Evolutionary conservation across 495 filamentous ascomycete genomes (phyloP), one percentile per base, ranked within the genome.

Genomic region (Penicillium alfredii): DNA sequence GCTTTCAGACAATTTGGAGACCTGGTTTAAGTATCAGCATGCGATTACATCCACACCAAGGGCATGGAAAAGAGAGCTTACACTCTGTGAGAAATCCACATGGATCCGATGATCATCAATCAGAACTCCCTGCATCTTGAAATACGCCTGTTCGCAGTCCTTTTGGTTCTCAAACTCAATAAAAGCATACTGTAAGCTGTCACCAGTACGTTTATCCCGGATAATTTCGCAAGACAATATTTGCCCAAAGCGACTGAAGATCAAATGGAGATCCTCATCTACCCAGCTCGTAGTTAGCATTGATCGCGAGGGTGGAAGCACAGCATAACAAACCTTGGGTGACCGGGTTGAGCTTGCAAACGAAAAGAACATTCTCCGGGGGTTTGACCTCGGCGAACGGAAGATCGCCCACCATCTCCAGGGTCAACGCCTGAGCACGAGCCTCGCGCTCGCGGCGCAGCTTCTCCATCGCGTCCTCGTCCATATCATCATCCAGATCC

Each of bases 21-120:
- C 76, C 76, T 80, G 35, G 12, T n/a, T n/a, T n/a, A n/a, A n/a
- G n/a, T n/a, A n/a, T 17, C 11, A 30, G 40, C 15, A 40, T 31
- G 44, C 66, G 47, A 67, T 53, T 18, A 51, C 32, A 15, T 14
- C 4, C 10, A 2, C 21, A 24, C 15, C n/a, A 37, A 11, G 9
- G 15, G 16, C 7, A 13, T 34, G 19, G n/a, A 27, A 6, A 23
- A 36, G 18, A 27, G 17, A n/a, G 56, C 71, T 45, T 56, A 92
- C 92, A 58, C 87, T 94, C 60, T 98, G 92, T 19, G 88, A 94
- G 65, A 98, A 98, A 57, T 98, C 92, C 32, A 98, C 93, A 58
- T 97, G 92, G 38, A 98, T 97, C 22, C 92, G 84, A 41, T 95
- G 88, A 53, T 98, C 92, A 47, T 98, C 92, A 53, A 97, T 97